Evolutionary conservation across 495 filamentous ascomycete genomes (phyloP).

Genomic region (Viridothelium virens): DNA sequence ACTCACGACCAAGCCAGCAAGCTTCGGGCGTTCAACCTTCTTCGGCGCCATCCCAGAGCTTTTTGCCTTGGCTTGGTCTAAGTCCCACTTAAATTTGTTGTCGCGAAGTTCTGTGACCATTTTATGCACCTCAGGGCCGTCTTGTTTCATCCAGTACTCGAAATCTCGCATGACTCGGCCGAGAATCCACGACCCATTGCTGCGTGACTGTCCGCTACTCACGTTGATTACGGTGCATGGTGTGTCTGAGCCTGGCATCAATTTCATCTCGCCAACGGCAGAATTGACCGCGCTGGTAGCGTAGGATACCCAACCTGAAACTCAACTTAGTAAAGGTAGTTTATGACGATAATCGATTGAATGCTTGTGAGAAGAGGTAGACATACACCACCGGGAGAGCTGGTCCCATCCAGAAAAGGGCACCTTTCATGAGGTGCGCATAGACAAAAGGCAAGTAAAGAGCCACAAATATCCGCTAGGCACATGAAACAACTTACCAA

Average conservation of each 20-base stretch:
- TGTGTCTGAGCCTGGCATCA: slow-evolving; percentile 39
- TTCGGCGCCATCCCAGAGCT: neutral
- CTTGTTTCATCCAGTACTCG: slow-evolving; percentile 34
- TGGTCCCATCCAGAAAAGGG: no score
- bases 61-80: slow-evolving; percentile 7
- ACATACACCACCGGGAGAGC: no score
- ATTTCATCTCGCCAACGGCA: slow-evolving; percentile 40
- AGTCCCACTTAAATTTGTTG: slow-evolving; percentile 6
- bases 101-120: slow-evolving; percentile 13
- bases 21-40: slow-evolving; percentile 10
- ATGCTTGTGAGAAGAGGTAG: no score
- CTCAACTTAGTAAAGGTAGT: neutral
- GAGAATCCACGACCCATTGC: slow-evolving; percentile 44
- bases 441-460: no score
- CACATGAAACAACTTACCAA: slow-evolving; percentile 30
- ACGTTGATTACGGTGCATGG: slow-evolving; percentile 40
- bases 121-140: slow-evolving; percentile 3
- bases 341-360: neutral
- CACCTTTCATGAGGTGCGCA: no score
- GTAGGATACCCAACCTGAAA: slow-evolving; percentile 41
- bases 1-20: slow-evolving; percentile 11
- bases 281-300: slow-evolving; percentile 36
- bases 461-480: neutral
- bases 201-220: slow-evolving; percentile 36
- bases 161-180: slow-evolving; percentile 45